These are phyloP conservation scores for Anthoceros angustus DNA, from an alignment of 225 moss, liverwort and hornwort species.

Conservation along the genomic window DNA sequence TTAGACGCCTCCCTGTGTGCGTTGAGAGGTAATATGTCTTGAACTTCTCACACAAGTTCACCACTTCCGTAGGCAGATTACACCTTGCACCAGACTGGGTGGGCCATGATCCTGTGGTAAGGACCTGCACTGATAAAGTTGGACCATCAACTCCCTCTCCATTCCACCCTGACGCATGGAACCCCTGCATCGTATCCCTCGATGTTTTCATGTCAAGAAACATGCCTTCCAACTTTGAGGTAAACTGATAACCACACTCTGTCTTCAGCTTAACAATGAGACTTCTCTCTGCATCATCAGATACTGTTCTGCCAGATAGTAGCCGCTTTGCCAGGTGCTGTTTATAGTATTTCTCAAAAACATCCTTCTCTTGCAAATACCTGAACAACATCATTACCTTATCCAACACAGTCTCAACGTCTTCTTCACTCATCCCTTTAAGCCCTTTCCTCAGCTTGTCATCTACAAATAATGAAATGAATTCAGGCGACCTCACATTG, in stretches of 20 bases:
- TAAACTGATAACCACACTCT: slow-evolving; percentile 5
- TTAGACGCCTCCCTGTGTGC: not conserved
- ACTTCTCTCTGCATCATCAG: slow-evolving; percentile 3
- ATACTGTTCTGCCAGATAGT: not conserved
- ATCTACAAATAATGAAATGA: slow-evolving; percentile 1
- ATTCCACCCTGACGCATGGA: not conserved
- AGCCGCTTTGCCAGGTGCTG: slow-evolving; percentile 1
- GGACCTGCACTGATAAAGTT: slow-evolving; percentile 1
- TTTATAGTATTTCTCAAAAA: not conserved
- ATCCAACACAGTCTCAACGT: slow-evolving; percentile 1
- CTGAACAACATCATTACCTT: slow-evolving; percentile 4
- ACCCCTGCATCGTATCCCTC: not conserved
- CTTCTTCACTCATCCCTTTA: slow-evolving; percentile 2
- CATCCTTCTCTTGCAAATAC: slow-evolving; percentile 1
- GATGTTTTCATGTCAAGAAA: slow-evolving; percentile 4
- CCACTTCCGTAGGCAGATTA: not conserved
- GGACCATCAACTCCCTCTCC: not conserved
- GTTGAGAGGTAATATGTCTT: slow-evolving; percentile 1
- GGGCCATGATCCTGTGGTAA: slow-evolving; percentile 1
- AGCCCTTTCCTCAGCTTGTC: not conserved
- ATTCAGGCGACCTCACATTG: slow-evolving; percentile 2
- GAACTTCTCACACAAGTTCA: not conserved
- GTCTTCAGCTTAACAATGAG: not conserved
- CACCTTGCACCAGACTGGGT: slow-evolving; percentile 1
- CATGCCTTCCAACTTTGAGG: slow-evolving; percentile 5